Conservation (phyloP, 805 yeast species). For the Nakazawaea sp. region DNA sequence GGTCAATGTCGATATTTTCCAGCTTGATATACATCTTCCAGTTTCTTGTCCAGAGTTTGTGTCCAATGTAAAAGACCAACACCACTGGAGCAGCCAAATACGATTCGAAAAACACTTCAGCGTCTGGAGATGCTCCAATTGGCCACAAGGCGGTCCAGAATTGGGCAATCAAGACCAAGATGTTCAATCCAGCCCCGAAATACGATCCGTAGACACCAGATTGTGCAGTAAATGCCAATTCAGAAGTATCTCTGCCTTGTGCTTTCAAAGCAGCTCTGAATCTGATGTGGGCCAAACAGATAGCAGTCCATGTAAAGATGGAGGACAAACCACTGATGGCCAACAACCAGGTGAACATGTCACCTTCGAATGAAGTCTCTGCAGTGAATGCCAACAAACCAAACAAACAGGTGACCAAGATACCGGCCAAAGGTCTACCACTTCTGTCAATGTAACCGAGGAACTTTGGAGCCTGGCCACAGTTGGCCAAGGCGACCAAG, state of each 20-base stretch:
- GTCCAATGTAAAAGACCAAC: conserved; percentile 31
- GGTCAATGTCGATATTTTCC: conserved; percentile 48
- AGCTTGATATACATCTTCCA: conserved; percentile 37
- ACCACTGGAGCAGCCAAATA: conserved; percentile 63
- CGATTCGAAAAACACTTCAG: conserved; percentile 53
- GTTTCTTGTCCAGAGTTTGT: conserved; percentile 32
- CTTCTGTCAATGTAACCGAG: conserved; percentile 66
- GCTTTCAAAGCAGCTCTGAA: conserved; percentile 59
- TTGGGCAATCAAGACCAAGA: conserved; percentile 62
- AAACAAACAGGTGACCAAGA: conserved; percentile 42
- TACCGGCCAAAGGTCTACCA: conserved; percentile 76
- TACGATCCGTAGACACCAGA: conserved; percentile 63
- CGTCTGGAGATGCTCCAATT: conserved; percentile 42
- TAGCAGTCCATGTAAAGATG: conserved; percentile 75
- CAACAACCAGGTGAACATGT: conserved; percentile 67
- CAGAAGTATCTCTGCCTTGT: conserved; percentile 66
- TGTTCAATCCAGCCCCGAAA: conserved; percentile 52
- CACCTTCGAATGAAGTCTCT: conserved; percentile 48
- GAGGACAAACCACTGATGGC: conserved; percentile 75
- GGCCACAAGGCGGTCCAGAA: conserved; percentile 84
- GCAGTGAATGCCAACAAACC: conserved; percentile 59
- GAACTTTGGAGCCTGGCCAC: conserved; percentile 58
- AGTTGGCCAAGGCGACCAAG: conserved; percentile 59
- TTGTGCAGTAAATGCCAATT: conserved; percentile 60
- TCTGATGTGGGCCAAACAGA: conserved; percentile 61